Base-by-base conservation (phyloP, 148 eudicot species). In the Camellia sinensis region DNA sequence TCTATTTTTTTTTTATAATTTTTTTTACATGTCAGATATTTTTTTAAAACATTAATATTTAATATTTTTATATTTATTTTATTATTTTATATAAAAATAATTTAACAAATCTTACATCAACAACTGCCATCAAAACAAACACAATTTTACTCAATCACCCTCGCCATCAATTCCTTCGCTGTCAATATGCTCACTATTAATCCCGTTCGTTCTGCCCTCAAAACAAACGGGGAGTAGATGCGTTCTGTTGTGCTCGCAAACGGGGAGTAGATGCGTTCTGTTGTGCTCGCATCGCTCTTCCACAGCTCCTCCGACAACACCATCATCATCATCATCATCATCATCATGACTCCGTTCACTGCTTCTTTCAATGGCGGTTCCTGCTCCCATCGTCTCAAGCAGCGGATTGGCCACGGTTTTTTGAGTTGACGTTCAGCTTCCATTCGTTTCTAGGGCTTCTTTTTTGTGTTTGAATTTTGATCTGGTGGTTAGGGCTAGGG, bases 381-480 rank as follows among this genome's bases (percentile, higher is more conserved):
- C 0, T 43, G 52, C 60, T 74, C 78, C 17, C 78, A 74, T 43
- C 78, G 78, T 40, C 78, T 74, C 8, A 74, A 59, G 52, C 78
- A 74, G 46, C 63, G 62, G 50, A 54, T 56, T 43, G 48, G 64
- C 10, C 76, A 48, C 64, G 50, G 78, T 41, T 41, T 59, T 17
- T 74, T 60, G 67, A 74, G 66, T 43, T 74, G 10, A 60, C 78
- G 10, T 74, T 43, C 40, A 18, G 29, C 44, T 5, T n/a, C 17
- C 37, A 29, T 59, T 15, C 1, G 6, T 69, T 56, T 40, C 40
- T 13, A 40, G 70, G 46, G 46, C 29, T 43, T 19, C 3, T 40
- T 11, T 48, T 64, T 63, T 19, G 3, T 14, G 18, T 59, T 59
- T 59, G 62, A 59, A 15, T 63, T 63, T 10, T 8, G 41, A 19